Evolutionary conservation across 2,329 filamentous ascomycete species (phyloP), one percentile per base, ranked within the genome.

Genomic region (Stemphylium lycopersici): DNA sequence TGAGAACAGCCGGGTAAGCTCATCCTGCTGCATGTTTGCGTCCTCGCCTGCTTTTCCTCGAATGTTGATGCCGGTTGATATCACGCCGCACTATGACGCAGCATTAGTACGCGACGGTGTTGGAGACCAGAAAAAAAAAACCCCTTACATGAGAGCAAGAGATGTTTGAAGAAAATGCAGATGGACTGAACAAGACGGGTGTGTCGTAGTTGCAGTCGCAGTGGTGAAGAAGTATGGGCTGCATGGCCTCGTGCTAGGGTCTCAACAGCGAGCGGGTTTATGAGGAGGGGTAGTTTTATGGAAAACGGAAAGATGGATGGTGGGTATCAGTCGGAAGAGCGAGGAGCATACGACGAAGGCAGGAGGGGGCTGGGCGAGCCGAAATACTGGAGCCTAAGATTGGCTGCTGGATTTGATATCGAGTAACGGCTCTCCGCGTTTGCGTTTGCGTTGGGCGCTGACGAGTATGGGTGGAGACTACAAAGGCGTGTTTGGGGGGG

Each of bases 1-100:
- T 46, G 89, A 83, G 75, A 96, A 92, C 67, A 96, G 86, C 55
- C 84, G 80, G n/a, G 88, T 84, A 32, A 96, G 87, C 65, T 96
- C 92, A 61, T 96, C 90, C 71, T 93, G 87, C 67, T 87, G 83
- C 75, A 89, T 86, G 77, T 61, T 66, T 63, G 61, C 63, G 48
- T 67, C 53, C 48, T 71, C 63, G 50, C 68, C 63, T 52, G 68
- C 61, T 55, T 68, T 70, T 43, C 50, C 58, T 52, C 66, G 69
- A 33, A 73, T 68, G 75, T 79, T 78, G 75, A 81, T 74, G 33
- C 78, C 78, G 16, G 60, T 65, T 37, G 74, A 76, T 49, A 72
- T 67, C 33, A 69, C 66, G 53, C 77, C 77, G 68, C 78, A 80
- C 79, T 81, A 74, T 72, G 67, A 74, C 68, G 71, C 72, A 72